These are phyloP conservation scores for Mixia osmundae DNA, from an alignment of 1,284 basidiomycete genomes.

Conservation along the genomic window DNA sequence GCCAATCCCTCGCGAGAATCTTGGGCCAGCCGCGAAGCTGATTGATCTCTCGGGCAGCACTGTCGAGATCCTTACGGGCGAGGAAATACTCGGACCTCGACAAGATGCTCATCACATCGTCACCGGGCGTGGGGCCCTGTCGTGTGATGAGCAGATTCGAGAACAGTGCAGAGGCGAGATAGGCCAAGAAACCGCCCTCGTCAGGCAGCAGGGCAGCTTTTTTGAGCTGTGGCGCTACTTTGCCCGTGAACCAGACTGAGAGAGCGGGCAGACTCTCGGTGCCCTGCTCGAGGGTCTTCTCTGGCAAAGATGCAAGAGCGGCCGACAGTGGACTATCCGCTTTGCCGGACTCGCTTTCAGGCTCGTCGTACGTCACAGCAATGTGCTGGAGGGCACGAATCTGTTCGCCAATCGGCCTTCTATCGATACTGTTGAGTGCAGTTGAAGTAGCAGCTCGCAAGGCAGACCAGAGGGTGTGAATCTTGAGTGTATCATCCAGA, in stretches of 20 bases:
- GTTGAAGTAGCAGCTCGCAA: conserved; percentile 22
- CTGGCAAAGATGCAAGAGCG: conserved; percentile 38
- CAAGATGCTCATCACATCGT: conserved; percentile 64
- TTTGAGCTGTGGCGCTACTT: conserved; percentile 62
- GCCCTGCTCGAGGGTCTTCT: conserved; percentile 48
- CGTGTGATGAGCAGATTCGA: conserved; percentile 57
- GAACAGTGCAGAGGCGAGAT: conserved; percentile 55
- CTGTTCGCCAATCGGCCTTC: conserved; percentile 70
- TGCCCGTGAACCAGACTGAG: conserved; percentile 64
- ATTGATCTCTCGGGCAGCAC: conserved; percentile 74
- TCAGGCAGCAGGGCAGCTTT: conserved; percentile 74
- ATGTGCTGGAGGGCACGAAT: conserved; percentile 43
- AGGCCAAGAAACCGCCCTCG: conserved; percentile 64
- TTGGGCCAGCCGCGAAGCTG: conserved; percentile 40
- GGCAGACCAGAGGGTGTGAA: conserved; percentile 38
- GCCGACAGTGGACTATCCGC: conserved; percentile 31
- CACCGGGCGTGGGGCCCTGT: conserved; percentile 40
- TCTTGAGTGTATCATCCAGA: conserved; percentile 66
- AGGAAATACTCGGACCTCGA: conserved; percentile 75
- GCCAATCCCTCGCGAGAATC: conserved; percentile 65
- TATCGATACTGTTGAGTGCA: conserved; percentile 31
- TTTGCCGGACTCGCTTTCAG: conserved; percentile 6
- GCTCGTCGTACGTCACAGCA: conserved; percentile 4
- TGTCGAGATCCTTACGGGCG: conserved; percentile 78
- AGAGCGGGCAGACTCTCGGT: conserved; percentile 77